phyloP scores from a whole-genome alignment of 2,329 filamentous ascomycete species.

The Catunica adiposa region DNA sequence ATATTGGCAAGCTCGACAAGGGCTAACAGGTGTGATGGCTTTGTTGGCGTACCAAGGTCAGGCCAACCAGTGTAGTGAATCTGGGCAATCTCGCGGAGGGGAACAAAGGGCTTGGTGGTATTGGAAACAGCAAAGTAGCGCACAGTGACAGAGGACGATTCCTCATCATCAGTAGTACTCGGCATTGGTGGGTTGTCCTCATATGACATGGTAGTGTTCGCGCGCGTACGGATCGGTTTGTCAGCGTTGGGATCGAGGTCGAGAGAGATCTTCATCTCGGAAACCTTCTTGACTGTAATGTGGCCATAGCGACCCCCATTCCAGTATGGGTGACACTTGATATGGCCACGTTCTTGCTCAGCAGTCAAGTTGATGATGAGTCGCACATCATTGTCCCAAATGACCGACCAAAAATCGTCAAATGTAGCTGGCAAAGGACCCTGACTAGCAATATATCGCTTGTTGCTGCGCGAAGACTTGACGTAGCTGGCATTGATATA shows the following conservation, averaged over 20 bases:
- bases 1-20: constrained; percentile 77
- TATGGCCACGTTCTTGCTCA: constrained; percentile 78
- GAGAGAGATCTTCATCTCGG: constrained; percentile 67
- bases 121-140: constrained; percentile 78
- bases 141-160: constrained; percentile 61
- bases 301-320: constrained; percentile 59
- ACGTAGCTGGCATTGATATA: constrained; percentile 92
- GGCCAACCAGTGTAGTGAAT: constrained; percentile 94
- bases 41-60: constrained; percentile 84
- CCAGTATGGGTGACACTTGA: constrained; percentile 96
- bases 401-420: constrained; percentile 90
- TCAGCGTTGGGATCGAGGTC: constrained; percentile 35
- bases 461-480: constrained; percentile 64
- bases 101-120: constrained; percentile 58
- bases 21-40: constrained; percentile 70
- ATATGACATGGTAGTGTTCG: constrained; percentile 18
- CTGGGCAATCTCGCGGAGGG: constrained; percentile 84
- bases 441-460: constrained; percentile 89
- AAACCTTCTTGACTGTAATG: constrained; percentile 57
- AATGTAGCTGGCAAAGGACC: constrained; percentile 87
- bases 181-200: constrained; percentile 11
- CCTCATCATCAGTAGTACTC: constrained; percentile 23
- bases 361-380: constrained; percentile 95
- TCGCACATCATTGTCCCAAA: constrained; percentile 92
- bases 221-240: constrained; percentile 24